Evolutionary conservation across 2,329 filamentous ascomycete genomes (phyloP), one percentile per base, ranked within the genome.

Genomic region (Uncinocarpus reesii): DNA sequence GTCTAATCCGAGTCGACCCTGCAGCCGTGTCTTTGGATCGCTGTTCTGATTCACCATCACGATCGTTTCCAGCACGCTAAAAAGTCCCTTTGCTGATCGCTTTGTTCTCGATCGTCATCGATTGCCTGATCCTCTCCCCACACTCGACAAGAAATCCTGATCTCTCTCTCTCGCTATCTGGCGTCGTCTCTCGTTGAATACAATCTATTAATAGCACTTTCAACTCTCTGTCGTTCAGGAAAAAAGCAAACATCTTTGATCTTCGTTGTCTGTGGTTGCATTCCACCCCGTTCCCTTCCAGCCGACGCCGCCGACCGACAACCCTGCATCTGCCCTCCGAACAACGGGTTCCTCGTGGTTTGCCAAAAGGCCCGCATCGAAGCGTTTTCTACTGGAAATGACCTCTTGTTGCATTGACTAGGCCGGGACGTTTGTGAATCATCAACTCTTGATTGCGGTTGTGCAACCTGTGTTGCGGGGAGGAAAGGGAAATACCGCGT

Each of bases 121-220:
- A 32, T 24, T 35, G 34, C 35, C 34, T 16, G 35, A 40, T 34
- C 36, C 24, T 18, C 18, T 36, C 36, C 45, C 36, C 13, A 36
- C 32, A 28, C 20, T 15, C 15, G n/a, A 13, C 41, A 4, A 7
- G 26, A 31, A 34, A 34, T 20, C 26, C 41, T n/a, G 8, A 23
- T 15, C 21, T 28, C n/a, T 31, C 31, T 20, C n/a, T n/a, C n/a
- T n/a, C n/a, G n/a, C n/a, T n/a, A n/a, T n/a, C n/a, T n/a, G n/a
- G n/a, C n/a, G n/a, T n/a, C n/a, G n/a, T n/a, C n/a, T n/a, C n/a
- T 45, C 42, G 28, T 21, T 35, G 21, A 20, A 35, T 42, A 42
- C 40, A n/a, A 15, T 16, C 41, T 43, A 43, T 34, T 43, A 43
- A 43, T 43, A 43, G 41, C 41, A 41, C n/a, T 34, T 26, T 40